Evolutionary conservation across 2,329 filamentous ascomycete species (phyloP).

Genomic region (Clonostachys rosea): DNA sequence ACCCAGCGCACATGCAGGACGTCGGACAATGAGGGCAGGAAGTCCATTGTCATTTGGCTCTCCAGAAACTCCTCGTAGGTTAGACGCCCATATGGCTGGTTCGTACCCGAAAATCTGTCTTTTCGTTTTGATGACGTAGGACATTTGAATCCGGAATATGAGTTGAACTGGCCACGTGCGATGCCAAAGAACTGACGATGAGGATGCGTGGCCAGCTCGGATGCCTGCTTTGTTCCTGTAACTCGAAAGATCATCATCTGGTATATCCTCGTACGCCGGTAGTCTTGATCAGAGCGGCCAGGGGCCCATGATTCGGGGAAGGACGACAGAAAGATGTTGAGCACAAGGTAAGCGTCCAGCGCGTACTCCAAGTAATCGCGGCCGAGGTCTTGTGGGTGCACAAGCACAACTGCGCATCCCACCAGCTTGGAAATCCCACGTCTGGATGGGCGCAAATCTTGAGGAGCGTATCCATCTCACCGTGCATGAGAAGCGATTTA

Average conservation of each 20-base stretch:
- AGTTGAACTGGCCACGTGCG: constrained; percentile 4
- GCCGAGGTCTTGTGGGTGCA: constrained; percentile 3
- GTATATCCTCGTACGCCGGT: constrained; percentile 8
- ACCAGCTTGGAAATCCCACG: constrained; percentile 6
- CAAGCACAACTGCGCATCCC: constrained; percentile 2
- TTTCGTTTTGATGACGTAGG: background rate
- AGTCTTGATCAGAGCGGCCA: constrained; percentile 4
- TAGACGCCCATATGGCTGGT: constrained; percentile 2
- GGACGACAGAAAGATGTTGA: constrained; percentile 10
- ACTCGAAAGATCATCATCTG: constrained; percentile 5
- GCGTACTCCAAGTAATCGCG: constrained; percentile 9
- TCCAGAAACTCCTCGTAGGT: constrained; percentile 4
- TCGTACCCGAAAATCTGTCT: background rate
- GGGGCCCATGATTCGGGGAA: constrained; percentile 6
- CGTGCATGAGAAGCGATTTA: constrained; percentile 13
- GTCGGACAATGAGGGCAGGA: constrained; percentile 1
- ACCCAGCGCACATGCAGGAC: constrained; percentile 2
- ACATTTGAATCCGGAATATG: background rate
- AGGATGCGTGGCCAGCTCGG: constrained; percentile 5
- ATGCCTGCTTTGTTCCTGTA: background rate
- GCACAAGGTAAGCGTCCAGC: constrained; percentile 9
- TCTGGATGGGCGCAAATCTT: constrained; percentile 8
- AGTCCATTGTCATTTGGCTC: background rate
- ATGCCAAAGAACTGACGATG: constrained; percentile 12
- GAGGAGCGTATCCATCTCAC: constrained; percentile 13